phyloP scores from a whole-genome alignment of 1,284 basidiomycete genomes.

The Microbotryomycetes sp. region DNA sequence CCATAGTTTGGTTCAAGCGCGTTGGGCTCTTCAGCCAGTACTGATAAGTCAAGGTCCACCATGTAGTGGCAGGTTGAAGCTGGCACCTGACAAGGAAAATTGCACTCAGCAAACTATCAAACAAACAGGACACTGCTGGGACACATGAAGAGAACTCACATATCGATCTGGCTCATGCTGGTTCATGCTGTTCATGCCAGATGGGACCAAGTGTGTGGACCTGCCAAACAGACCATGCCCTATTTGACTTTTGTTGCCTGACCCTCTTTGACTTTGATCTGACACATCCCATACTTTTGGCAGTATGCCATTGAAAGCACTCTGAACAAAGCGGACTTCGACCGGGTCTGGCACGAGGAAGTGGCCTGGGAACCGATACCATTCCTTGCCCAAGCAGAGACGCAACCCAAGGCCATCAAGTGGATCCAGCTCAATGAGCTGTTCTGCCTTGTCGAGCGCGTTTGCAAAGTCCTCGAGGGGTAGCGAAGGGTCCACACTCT shows the following conservation, averaged over 20 bases:
- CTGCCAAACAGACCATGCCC: conserved; percentile 54
- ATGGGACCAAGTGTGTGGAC: conserved; percentile 56
- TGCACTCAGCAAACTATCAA: conserved; percentile 2
- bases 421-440: conserved; percentile 62
- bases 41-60: conserved; percentile 61
- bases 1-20: conserved; percentile 69
- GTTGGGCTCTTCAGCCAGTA: conserved; percentile 57
- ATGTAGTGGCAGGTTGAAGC: conserved; percentile 72
- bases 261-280: conserved; percentile 39
- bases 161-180: conserved; percentile 68
- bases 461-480: conserved; percentile 19
- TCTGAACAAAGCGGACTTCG: conserved; percentile 77
- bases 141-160: conserved; percentile 50
- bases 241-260: conserved; percentile 7
- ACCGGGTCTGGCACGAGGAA: conserved; percentile 80
- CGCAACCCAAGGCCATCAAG: conserved; percentile 64
- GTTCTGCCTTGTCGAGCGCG: conserved; percentile 44
- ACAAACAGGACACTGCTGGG: background rate
- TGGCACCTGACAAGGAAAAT: conserved; percentile 51
- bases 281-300: conserved; percentile 64
- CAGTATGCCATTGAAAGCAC: conserved; percentile 79
- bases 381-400: conserved; percentile 90
- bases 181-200: conserved; percentile 82
- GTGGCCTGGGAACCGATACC: conserved; percentile 88
- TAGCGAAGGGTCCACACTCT: conserved; percentile 18